Conservation (phyloP, 441 rosid genomes). For the Bocquillonia castaneifolia region DNA sequence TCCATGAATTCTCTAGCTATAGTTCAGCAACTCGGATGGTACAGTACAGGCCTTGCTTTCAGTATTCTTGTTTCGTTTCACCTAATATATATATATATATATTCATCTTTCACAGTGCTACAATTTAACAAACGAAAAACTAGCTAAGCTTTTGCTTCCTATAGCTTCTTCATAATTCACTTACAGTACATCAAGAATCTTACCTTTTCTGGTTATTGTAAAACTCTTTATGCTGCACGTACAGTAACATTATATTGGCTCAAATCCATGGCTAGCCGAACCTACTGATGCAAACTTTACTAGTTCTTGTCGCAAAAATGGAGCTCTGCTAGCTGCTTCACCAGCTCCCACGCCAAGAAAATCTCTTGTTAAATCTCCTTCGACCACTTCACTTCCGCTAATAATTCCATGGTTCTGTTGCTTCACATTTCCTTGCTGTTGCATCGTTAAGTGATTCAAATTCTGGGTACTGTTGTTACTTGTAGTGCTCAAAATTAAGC, state of each 20-base stretch:
- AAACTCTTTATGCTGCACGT: slow-evolving; percentile 14
- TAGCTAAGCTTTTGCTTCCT: neutral
- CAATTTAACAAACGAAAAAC: neutral
- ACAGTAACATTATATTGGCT: slow-evolving; percentile 22
- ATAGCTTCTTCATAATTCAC: neutral
- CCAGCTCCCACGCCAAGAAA: slow-evolving; percentile 49
- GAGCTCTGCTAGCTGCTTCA: slow-evolving; percentile 27
- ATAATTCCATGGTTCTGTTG: slow-evolving; percentile 6
- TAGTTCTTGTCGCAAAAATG: slow-evolving; percentile 37
- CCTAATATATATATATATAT: slow-evolving; percentile 6
- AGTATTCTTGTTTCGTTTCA: slow-evolving; percentile 1
- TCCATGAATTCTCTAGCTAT: neutral
- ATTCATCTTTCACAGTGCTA: slow-evolving; percentile 3
- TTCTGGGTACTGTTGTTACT: slow-evolving; percentile 6
- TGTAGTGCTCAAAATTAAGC: neutral
- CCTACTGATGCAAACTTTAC: slow-evolving; percentile 34
- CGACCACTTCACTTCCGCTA: slow-evolving; percentile 20
- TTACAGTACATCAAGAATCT: neutral
- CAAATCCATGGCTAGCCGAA: slow-evolving; percentile 26
- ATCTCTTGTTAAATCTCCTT: slow-evolving; percentile 44
- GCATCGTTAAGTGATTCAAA: slow-evolving; percentile 9
- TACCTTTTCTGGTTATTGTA: neutral
- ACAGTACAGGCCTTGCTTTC: neutral
- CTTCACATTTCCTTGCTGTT: slow-evolving; percentile 7
- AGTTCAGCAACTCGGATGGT: slow-evolving; percentile 17